phyloP scores from a whole-genome alignment of 2,329 filamentous ascomycete species.

The Ophiostoma sp. region DNA sequence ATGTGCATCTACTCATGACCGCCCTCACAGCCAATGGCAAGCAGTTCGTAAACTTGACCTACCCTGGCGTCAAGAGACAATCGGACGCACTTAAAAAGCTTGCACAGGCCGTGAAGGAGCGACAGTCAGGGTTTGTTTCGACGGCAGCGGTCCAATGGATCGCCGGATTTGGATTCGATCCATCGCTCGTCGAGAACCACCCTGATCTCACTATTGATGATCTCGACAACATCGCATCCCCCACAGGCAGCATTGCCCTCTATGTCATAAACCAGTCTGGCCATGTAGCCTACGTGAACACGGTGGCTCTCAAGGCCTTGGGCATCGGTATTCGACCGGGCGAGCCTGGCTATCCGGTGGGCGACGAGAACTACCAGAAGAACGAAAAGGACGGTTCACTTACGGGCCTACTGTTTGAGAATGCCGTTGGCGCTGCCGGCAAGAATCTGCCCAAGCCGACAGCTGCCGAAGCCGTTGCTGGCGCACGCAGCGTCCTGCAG shows the following conservation, averaged over 20 bases:
- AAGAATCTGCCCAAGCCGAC: not conserved
- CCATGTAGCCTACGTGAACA: not conserved
- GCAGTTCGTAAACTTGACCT: not conserved
- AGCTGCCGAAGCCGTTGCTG: not conserved
- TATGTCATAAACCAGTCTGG: not conserved
- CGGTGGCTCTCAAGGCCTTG: not conserved
- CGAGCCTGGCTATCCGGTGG: not conserved
- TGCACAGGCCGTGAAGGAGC: not conserved
- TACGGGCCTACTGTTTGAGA: not conserved
- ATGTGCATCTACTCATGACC: not conserved
- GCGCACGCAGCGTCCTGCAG: constrained; percentile 15
- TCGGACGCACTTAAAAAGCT: not conserved
- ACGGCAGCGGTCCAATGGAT: not conserved
- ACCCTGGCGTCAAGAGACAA: not conserved
- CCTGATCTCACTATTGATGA: not conserved
- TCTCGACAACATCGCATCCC: not conserved
- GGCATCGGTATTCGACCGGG: not conserved
- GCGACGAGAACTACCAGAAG: not conserved
- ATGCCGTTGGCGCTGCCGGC: not conserved
- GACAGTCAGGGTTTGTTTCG: not conserved
- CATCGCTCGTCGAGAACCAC: not conserved
- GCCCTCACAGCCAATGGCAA: not conserved
- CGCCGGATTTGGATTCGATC: not conserved
- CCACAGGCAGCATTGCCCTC: not conserved
- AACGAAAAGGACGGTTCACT: not conserved